Base-by-base conservation (phyloP, 2,329 filamentous ascomycete species). In the Pyrenochaeta sp. region DNA sequence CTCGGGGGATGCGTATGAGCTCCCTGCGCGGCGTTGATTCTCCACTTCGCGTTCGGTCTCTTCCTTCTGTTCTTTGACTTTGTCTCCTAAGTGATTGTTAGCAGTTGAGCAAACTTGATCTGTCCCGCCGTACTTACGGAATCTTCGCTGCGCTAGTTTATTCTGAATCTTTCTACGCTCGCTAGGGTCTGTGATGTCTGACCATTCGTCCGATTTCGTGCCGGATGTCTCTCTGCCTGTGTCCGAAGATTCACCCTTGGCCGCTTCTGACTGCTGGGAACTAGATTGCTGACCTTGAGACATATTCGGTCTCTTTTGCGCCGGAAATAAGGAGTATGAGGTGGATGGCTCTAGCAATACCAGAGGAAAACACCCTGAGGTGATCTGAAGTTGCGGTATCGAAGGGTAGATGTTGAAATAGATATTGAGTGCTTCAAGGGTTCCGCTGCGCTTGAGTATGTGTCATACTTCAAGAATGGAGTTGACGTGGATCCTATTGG, bases 81-180 rank as follows among this genome's bases (percentile, higher is more conserved):
- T 92, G 65, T 91, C 89, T 67, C 90, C 90, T 92, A 47, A 7
- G 22, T 5, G 2, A 19, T 7, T 22, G 44, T 68, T 43, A 64
- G 61, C 1, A 28, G 6, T 13, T 34, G n/a, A 22, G 32, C 45
- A 13, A 13, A 19, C 22, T 2, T 2, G 7, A 19, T 8, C 22
- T 24, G 22, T 43, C 6, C 22, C 0, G 19, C 27, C 19, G 15
- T 44, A 80, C 88, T 71, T 83, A 92, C 90, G 84, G 66, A 91
- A 92, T 68, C 91, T 91, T 65, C 90, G 84, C 70, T 92, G 90
- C 1, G 90, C 90, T 59, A 92, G 85, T 52, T 89, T 85, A 73
- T 93, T 93, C 74, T 93, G 90, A 50, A 92, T 90, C 59, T 89
- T 88, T 61, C 90, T 83, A 71, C 90, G 84, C 78, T 91, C 88